Evolutionary conservation across 441 rosid species (phyloP).

Genomic region (Gossypium laxum): DNA sequence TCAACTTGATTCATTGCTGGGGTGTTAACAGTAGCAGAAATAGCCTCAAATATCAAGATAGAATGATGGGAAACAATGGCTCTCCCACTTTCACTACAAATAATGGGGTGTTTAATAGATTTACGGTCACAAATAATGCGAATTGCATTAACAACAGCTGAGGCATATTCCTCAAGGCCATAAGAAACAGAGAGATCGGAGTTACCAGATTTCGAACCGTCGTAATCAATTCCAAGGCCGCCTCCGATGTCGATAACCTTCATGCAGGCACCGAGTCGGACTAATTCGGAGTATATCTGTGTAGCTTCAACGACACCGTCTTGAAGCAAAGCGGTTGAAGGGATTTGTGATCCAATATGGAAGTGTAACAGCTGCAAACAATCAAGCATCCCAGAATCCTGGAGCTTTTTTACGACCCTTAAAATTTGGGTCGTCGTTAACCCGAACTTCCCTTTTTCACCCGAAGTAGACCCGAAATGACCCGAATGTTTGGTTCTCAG

Average conservation of each 20-base stretch:
- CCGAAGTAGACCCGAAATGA: conserved; percentile 89
- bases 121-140: conserved; percentile 57
- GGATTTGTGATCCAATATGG: conserved; percentile 95
- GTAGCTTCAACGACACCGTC: conserved; percentile 80
- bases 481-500: conserved; percentile 85
- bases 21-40: conserved; percentile 31
- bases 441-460: conserved; percentile 91
- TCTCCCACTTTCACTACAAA: conserved; percentile 87
- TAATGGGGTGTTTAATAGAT: conserved; percentile 66
- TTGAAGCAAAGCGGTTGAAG: conserved; percentile 54
- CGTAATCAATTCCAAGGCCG: conserved; percentile 87
- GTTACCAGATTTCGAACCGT: conserved; percentile 73
- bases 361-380: conserved; percentile 79
- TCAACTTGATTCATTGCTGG: conserved; percentile 24
- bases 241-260: conserved; percentile 76
- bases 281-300: conserved; percentile 72
- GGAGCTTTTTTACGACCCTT: conserved; percentile 56
- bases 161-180: conserved; percentile 67
- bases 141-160: conserved; percentile 70
- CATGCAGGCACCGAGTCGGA: conserved; percentile 83
- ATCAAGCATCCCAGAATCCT: conserved; percentile 65
- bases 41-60: conserved; percentile 72
- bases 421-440: conserved; percentile 64
- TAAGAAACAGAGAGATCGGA: conserved; percentile 80
- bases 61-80: conserved; percentile 93